A percentile compares a stretch with the other conserved stretches of the same genome.
Evolutionary conservation across 192 early-diverging fungal genomes (phyloP).

Genomic region (Lobulomyces angularis): DNA sequence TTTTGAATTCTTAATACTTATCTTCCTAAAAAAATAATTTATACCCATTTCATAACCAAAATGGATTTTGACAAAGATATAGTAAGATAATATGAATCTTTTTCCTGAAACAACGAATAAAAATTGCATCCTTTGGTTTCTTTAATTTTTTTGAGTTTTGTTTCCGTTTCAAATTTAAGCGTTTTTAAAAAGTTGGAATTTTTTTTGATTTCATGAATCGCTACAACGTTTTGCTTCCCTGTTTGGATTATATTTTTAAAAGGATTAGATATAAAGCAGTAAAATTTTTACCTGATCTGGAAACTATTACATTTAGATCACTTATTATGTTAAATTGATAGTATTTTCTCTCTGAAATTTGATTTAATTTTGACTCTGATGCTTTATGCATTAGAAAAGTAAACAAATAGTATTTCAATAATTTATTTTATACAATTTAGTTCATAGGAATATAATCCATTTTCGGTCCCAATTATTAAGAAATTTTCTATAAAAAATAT

Average conservation of each 20-base stretch:
- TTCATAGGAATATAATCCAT: constrained; percentile 41
- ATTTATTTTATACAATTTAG: constrained; percentile 13
- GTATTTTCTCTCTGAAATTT: constrained; percentile 34
- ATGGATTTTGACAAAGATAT: constrained; percentile 24
- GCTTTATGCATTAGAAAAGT: constrained; percentile 10
- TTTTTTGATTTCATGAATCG: constrained; percentile 26
- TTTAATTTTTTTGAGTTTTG: constrained; percentile 34
- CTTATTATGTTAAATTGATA: constrained; percentile 31
- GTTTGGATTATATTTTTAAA: constrained; percentile 7
- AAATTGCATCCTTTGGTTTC: constrained; percentile 35
- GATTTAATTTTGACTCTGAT: constrained; percentile 22
- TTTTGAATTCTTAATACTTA: neutral
- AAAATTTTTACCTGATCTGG: constrained; percentile 23
- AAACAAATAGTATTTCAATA: constrained; percentile 1
- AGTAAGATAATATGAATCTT: constrained; percentile 26
- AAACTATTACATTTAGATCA: constrained; percentile 35
- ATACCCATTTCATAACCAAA: constrained; percentile 29
- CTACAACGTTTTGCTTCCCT: constrained; percentile 38
- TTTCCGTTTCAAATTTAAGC: constrained; percentile 42
- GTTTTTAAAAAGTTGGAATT: constrained; percentile 21
- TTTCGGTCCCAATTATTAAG: constrained; percentile 40
- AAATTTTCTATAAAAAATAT: constrained; percentile 27
- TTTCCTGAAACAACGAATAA: constrained; percentile 20
- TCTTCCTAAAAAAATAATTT: neutral
- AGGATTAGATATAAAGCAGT: constrained; percentile 4